Percentiles rank a stretch among this genome's conserved stretches.
phyloP scores from a whole-genome alignment of 352 stramenopile genomes.

The Phytophthora pistaciae region DNA sequence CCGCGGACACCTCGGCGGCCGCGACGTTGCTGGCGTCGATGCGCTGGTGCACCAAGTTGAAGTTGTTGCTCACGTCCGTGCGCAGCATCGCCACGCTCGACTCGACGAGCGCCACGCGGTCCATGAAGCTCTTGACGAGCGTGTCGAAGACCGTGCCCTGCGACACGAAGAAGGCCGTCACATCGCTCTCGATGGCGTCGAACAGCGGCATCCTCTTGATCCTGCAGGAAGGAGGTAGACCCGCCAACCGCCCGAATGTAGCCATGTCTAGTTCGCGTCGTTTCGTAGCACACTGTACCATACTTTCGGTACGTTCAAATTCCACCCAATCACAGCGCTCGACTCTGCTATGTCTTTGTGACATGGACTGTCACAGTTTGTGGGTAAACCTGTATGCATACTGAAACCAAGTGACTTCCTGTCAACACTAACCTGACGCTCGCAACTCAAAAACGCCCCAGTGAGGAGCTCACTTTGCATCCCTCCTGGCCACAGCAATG shows the following conservation, averaged over 20 bases:
- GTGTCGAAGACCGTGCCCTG: constrained; percentile 74
- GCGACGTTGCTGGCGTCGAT: constrained; percentile 31
- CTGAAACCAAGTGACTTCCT: not conserved
- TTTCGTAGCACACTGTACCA: constrained; percentile 28
- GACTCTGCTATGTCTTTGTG: not conserved
- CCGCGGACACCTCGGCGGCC: constrained; percentile 16
- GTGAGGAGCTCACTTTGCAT: constrained; percentile 12
- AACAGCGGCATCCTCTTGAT: constrained; percentile 66
- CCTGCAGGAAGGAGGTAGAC: not conserved
- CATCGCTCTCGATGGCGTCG: constrained; percentile 66
- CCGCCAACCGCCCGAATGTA: constrained; percentile 22
- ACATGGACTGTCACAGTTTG: constrained; percentile 25
- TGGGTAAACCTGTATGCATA: constrained; percentile 27
- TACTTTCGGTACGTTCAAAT: not conserved
- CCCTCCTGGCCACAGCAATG: constrained; percentile 9
- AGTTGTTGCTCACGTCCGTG: constrained; percentile 32
- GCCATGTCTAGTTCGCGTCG: constrained; percentile 24
- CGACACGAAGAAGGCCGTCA: constrained; percentile 75
- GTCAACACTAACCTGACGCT: no score
- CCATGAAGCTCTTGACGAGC: constrained; percentile 64
- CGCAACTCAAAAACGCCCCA: no score
- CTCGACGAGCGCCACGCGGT: constrained; percentile 57
- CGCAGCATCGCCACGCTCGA: constrained; percentile 49
- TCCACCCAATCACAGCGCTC: constrained; percentile 12
- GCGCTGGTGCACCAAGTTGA: constrained; percentile 43